Evolutionary conservation across 345 rosid genomes (phyloP), one percentile per base, ranked within the genome.

Genomic region (Citrus reticulata): DNA sequence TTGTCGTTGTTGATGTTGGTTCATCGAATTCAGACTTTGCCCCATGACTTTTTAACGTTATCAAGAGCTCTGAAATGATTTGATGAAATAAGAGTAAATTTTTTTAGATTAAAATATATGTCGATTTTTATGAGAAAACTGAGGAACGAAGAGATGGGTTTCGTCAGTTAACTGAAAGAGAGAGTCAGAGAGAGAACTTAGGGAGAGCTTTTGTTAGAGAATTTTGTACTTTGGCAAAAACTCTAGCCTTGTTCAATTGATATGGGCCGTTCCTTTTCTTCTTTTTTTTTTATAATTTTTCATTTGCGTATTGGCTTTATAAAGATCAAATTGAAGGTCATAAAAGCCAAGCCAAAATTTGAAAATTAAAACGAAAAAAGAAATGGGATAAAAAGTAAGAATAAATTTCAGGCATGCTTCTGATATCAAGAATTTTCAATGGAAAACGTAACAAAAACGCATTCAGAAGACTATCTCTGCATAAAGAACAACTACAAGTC

Each of bases 1-100:
- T 77, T 78, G 83, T 32, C n/a, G 9, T 6, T 29, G 78, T 1
- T 74, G 57, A 42, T 49, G 61, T 7, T 70, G 78, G 69, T 54
- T 54, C 87, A 82, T 82, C 9, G 82, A 27, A 77, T 75, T 81
- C 70, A 86, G 77, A 66, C 42, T 81, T 78, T 88, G 89, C 25
- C 86, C 89, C 88, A 86, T 86, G 5, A 57, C 27, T 72, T 37
- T 73, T 32, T 9, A 4, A 40, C 49, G 72, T 49, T 70, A 29
- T 32, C 24, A 29, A 20, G 6, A 71, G n/a, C 9, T 71, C 4
- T 30, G 40, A 51, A 17, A 57, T 8, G 68, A 75, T 75, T 46
- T 46, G 51, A 46, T 13, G 49, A 42, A 42, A 46, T 22, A 10
- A 27, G 71, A 42, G 71, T 6, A 35, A 25, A 62, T 4, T 16